Conservation (phyloP, 106 monocot species). For the Vanilla planifolia region DNA sequence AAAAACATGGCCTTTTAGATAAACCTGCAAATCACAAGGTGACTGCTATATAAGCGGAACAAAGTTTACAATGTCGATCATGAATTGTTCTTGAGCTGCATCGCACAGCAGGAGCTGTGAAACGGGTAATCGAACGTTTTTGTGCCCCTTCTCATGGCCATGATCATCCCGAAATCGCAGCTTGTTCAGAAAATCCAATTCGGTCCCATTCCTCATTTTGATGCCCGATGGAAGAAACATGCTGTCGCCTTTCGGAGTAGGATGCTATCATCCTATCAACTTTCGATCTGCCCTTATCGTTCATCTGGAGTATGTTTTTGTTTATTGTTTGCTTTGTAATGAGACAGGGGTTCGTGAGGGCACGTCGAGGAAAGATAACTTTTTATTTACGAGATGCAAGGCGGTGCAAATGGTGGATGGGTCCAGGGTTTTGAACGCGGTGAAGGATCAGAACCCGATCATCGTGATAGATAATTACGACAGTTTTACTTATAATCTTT, state of each 20-base stretch:
- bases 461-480: constrained; percentile 88
- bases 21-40: no score
- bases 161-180: no score
- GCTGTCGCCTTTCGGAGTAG: not conserved
- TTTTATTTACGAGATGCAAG: not conserved
- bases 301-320: not conserved
- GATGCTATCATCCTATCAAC: not conserved
- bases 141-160: no score
- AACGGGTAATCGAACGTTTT: no score
- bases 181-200: not conserved
- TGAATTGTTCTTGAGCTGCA: no score
- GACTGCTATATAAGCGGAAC: no score
- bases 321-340: not conserved
- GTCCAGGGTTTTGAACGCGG: constrained; percentile 14
- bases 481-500: constrained; percentile 89
- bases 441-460: constrained; percentile 43
- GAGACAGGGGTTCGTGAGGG: not conserved
- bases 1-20: no score
- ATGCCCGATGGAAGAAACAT: not conserved
- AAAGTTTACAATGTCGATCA: no score
- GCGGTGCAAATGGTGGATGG: constrained; percentile 11
- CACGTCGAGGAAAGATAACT: not conserved
- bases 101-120: no score
- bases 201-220: not conserved
- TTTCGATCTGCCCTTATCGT: not conserved